Percentiles rank a stretch among this genome's conserved stretches.
phyloP scores from a whole-genome alignment of 371 early-diverging fungal species.

The Lichtheimia ornata region DNA sequence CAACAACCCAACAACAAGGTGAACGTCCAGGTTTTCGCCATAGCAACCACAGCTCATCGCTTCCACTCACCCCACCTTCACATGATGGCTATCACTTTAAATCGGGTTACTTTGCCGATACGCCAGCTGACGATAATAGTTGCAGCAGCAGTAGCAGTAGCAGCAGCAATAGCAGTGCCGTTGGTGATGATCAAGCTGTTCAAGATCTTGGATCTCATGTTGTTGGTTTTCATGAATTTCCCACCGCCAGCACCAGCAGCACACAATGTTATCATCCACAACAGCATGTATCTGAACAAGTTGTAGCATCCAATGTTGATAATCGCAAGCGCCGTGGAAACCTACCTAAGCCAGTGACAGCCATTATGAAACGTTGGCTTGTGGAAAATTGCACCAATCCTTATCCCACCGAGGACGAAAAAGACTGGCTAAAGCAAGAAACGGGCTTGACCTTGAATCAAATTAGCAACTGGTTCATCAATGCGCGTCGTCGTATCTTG shows the following conservation, averaged over 20 bases:
- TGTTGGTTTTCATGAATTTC: neutral
- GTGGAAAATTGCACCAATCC: conserved; percentile 71
- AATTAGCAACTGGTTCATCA: conserved; percentile 86
- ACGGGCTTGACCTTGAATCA: conserved; percentile 79
- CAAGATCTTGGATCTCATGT: neutral
- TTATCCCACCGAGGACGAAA: conserved; percentile 81
- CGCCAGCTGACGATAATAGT: conserved; percentile 6
- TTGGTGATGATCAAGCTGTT: neutral
- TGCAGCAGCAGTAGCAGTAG: conserved; percentile 5
- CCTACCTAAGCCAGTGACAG: conserved; percentile 56
- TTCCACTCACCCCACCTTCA: conserved; percentile 17
- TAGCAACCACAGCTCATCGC: conserved; percentile 10
- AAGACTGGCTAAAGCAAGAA: conserved; percentile 84
- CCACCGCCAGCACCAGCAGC: neutral
- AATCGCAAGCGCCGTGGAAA: conserved; percentile 49
- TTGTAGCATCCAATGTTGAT: neutral
- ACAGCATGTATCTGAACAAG: neutral
- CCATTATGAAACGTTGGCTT: conserved; percentile 68
- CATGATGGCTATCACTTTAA: conserved; percentile 6
- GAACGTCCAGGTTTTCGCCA: too few relatives aligned
- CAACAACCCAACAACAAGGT: neutral
- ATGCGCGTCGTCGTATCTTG: conserved; percentile 68
- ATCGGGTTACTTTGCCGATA: conserved; percentile 3
- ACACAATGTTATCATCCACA: neutral
- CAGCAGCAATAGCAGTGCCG: neutral